phyloP scores from a whole-genome alignment of 306 rosid species.

The Trifolium subterraneum region DNA sequence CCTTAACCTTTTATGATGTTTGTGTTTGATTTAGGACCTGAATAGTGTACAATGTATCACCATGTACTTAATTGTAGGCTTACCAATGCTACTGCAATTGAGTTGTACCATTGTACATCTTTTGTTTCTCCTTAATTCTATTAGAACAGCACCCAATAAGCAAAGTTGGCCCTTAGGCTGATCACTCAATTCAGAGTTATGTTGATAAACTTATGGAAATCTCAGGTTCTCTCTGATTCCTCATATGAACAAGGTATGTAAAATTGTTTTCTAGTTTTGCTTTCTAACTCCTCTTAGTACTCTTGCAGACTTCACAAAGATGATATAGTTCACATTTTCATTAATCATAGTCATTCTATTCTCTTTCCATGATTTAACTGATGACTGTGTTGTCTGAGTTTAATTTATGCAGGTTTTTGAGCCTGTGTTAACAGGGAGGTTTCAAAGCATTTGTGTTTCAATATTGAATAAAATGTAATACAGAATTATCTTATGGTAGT shows the following conservation, averaged over 20 bases:
- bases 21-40: conserved; percentile 39
- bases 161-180: conserved; percentile 5
- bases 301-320: conserved; percentile 52
- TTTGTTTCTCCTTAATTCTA: conserved; percentile 36
- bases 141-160: background rate
- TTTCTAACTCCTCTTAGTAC: conserved; percentile 36
- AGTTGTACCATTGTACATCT: conserved; percentile 29
- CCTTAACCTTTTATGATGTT: conserved; percentile 36
- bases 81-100: conserved; percentile 16
- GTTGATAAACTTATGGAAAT: background rate
- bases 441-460: conserved; percentile 41
- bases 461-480: conserved; percentile 27
- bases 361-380: conserved; percentile 35
- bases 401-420: conserved; percentile 65
- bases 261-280: conserved; percentile 23
- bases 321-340: conserved; percentile 30
- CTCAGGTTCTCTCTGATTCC: conserved; percentile 28
- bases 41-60: conserved; percentile 33
- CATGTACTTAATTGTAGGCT: conserved; percentile 38
- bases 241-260: conserved; percentile 19
- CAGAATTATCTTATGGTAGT: conserved; percentile 24
- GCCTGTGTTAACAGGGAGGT: conserved; percentile 50
- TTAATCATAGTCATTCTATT: conserved; percentile 22
- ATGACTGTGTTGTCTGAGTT: conserved; percentile 44
- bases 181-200: conserved; percentile 13